Conservation (phyloP, 2,329 filamentous ascomycete species). For the Calonectria multiphialidica region DNA sequence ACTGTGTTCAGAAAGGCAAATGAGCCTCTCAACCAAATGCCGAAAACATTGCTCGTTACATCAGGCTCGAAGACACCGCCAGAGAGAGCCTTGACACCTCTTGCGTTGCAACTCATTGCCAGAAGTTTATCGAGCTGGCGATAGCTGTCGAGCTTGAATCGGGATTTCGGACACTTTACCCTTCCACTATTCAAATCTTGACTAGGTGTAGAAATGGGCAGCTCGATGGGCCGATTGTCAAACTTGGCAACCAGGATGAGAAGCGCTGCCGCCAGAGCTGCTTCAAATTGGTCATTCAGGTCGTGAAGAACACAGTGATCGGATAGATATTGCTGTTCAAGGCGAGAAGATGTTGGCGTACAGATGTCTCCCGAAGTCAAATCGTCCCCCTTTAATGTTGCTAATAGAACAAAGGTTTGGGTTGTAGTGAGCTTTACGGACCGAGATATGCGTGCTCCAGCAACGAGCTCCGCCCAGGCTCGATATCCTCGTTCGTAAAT, state of each 20-base stretch:
- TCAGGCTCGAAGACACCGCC: conserved; percentile 32
- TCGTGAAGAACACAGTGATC: conserved; percentile 43
- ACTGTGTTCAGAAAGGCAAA: conserved; percentile 31
- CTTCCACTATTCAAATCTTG: background rate
- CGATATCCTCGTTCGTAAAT: conserved; percentile 22
- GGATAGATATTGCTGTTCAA: conserved; percentile 41
- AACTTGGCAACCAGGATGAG: conserved; percentile 44
- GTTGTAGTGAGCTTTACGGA: conserved; percentile 9
- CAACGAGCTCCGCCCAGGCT: conserved; percentile 40
- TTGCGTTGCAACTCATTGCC: conserved; percentile 34
- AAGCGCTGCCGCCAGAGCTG: conserved; percentile 44
- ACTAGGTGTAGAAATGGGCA: conserved; percentile 11
- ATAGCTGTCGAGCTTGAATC: background rate
- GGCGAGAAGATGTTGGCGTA: conserved; percentile 17
- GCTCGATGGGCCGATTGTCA: conserved; percentile 32
- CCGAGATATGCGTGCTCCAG: conserved; percentile 29
- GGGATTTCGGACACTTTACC: background rate
- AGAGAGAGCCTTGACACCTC: conserved; percentile 29
- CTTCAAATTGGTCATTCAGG: conserved; percentile 39
- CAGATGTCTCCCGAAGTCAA: background rate
- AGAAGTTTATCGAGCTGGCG: conserved; percentile 34
- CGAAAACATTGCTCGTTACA: conserved; percentile 34
- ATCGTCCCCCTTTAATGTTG: background rate
- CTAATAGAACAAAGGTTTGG: conserved; percentile 10
- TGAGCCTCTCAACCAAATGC: conserved; percentile 34